Conservation (phyloP, 2,329 filamentous ascomycete species). For the Talaromyces sp. region DNA sequence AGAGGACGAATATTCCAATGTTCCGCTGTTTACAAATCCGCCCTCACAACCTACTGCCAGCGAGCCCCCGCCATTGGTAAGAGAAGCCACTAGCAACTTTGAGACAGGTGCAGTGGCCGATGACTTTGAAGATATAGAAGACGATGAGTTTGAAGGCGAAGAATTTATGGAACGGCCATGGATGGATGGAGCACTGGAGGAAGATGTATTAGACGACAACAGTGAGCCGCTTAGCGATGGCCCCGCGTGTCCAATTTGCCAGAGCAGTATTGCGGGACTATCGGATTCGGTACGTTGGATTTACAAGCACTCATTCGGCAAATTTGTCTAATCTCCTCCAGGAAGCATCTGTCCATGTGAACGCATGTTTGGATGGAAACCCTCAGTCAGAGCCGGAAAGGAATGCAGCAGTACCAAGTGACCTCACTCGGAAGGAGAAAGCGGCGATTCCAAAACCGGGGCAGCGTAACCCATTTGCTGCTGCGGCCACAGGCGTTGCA, state of each 20-base stretch:
- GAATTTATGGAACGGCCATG: constrained; percentile 63
- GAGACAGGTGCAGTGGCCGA: constrained; percentile 36
- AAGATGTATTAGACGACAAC: constrained; percentile 15
- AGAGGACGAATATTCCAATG: constrained; percentile 15
- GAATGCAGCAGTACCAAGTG: constrained; percentile 15
- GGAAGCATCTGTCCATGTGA: constrained; percentile 79
- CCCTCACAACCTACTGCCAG: constrained; percentile 18
- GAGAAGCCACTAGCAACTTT: constrained; percentile 43
- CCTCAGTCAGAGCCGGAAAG: constrained; percentile 53
- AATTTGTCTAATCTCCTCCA: constrained; percentile 40
- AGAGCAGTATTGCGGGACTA: constrained; percentile 56
- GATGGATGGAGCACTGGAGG: constrained; percentile 40
- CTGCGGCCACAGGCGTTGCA: constrained; percentile 38
- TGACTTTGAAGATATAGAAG: constrained; percentile 58
- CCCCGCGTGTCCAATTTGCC: constrained; percentile 71
- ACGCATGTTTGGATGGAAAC: constrained; percentile 83
- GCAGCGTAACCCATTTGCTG: constrained; percentile 71
- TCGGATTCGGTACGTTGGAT: constrained; percentile 37
- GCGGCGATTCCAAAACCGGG: constrained; percentile 70
- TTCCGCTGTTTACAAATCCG: constrained; percentile 16
- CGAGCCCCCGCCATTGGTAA: constrained; percentile 40
- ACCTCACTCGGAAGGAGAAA: constrained; percentile 58
- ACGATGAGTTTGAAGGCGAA: constrained; percentile 60
- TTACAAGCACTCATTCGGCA: neutral
- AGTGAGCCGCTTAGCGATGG: constrained; percentile 14